A percentile compares a stretch with the other conserved stretches of the same genome.
Conservation (phyloP, 768 basidiomycete species). For the Calocera viscosa region DNA sequence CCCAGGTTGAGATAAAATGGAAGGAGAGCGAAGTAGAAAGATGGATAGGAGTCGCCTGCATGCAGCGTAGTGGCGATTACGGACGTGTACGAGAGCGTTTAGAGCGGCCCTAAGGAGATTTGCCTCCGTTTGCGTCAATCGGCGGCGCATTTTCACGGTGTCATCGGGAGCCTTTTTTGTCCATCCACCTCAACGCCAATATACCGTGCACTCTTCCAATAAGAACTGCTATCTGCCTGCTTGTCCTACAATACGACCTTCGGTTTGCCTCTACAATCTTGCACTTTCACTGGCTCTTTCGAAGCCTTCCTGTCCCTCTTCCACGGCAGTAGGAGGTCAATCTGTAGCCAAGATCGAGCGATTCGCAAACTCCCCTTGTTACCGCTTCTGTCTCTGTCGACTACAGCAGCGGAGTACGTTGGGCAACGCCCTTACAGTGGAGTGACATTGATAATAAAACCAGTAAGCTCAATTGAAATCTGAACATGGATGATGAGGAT, state of each 20-base stretch:
- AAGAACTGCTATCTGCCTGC: not conserved
- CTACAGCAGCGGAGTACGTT: conserved; percentile 2
- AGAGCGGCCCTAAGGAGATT: not conserved
- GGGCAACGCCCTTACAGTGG: not conserved
- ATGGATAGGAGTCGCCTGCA: not conserved
- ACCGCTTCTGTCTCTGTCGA: not conserved
- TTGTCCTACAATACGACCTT: too few species aligned
- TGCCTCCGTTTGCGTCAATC: not conserved
- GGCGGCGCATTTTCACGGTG: not conserved
- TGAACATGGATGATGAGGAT: not conserved
- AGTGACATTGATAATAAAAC: not conserved
- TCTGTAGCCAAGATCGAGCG: conserved; percentile 7
- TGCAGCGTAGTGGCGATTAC: not conserved
- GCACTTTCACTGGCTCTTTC: not conserved
- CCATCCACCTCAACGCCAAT: too few species aligned
- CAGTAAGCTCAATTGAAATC: not conserved
- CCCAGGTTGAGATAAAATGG: not conserved
- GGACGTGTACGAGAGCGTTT: not conserved
- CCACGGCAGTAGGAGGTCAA: conserved; percentile 3
- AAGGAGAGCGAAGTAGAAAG: not conserved
- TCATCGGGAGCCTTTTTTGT: not conserved
- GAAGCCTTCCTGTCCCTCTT: conserved; percentile 7
- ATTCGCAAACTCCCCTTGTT: not conserved
- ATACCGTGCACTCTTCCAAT: not conserved
- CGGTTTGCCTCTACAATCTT: not conserved